phyloP scores from a whole-genome alignment of 306 rosid genomes.

The Styphnolobium japonicum region DNA sequence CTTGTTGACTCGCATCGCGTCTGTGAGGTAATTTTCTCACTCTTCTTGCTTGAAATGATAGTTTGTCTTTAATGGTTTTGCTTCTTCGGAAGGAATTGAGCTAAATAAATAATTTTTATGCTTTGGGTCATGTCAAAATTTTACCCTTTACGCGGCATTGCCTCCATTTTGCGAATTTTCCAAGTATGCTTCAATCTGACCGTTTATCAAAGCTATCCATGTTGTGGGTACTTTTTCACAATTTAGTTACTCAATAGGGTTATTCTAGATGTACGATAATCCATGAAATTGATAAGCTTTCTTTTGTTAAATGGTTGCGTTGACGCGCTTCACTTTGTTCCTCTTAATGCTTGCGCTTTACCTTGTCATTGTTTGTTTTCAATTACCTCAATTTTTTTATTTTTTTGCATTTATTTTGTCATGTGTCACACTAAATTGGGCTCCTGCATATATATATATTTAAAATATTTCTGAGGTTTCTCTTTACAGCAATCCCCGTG shows the following conservation, averaged over 20 bases:
- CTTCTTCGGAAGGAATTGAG: not conserved
- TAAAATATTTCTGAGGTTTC: not conserved
- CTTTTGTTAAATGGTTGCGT: not conserved
- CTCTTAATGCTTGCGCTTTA: not conserved
- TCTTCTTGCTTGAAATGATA: not conserved
- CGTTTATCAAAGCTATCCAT: not conserved
- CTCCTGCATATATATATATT: not conserved
- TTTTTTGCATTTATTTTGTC: not conserved
- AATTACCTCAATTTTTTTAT: not conserved
- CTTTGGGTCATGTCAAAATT: not conserved
- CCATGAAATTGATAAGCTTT: not conserved
- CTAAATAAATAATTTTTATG: not conserved
- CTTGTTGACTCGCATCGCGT: not conserved
- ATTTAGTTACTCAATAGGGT: not conserved
- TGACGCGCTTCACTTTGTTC: not conserved
- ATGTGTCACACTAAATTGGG: too few relatives aligned
- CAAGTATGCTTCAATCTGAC: too few relatives aligned
- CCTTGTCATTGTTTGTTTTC: not conserved
- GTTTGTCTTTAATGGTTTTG: not conserved
- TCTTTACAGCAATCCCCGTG: not conserved
- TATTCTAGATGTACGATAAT: not conserved
- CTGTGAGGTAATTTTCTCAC: slow-evolving; percentile 12
- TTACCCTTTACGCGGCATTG: not conserved
- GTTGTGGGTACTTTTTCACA: slow-evolving; percentile 17
- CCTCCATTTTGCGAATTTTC: not conserved